These are phyloP conservation scores for Vickermania ingenoplastis DNA, from an alignment of 208 protist genomes.

Conservation along the genomic window DNA sequence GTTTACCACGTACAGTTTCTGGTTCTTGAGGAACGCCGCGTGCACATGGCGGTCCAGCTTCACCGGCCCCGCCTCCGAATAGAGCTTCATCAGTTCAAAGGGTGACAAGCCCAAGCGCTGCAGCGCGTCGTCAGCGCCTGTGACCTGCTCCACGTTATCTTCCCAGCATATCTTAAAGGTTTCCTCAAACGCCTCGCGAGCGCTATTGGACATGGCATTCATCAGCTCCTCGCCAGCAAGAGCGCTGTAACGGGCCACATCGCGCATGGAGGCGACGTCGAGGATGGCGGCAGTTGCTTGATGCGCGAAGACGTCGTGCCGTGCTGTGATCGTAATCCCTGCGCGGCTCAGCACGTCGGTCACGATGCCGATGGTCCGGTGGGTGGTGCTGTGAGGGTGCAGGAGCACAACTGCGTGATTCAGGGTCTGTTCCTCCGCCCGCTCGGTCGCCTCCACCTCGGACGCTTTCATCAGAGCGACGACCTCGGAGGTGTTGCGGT, in stretches of 20 bases:
- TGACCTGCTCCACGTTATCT: slow-evolving; percentile 10
- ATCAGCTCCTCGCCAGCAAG: slow-evolving; percentile 12
- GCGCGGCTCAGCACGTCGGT: slow-evolving; percentile 17
- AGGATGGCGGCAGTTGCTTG: slow-evolving; percentile 18
- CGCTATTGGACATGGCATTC: slow-evolving; percentile 8
- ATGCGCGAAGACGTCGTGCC: slow-evolving; percentile 21
- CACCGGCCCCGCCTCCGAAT: slow-evolving; percentile 15
- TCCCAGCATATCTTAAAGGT: slow-evolving; percentile 20
- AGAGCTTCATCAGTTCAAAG: slow-evolving; percentile 25
- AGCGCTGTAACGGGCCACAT: slow-evolving; percentile 5
- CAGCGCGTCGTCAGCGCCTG: slow-evolving; percentile 34
- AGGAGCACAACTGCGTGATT: slow-evolving; percentile 54
- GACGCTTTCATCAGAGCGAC: slow-evolving; percentile 18
- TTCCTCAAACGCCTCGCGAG: slow-evolving; percentile 19
- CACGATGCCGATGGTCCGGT: slow-evolving; percentile 16
- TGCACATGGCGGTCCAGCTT: slow-evolving; percentile 29
- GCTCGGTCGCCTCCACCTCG: slow-evolving; percentile 16
- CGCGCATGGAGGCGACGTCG: slow-evolving; percentile 12
- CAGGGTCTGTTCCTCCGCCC: slow-evolving; percentile 7
- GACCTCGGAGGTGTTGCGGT: slow-evolving; percentile 32
- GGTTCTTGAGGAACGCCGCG: slow-evolving; percentile 25
- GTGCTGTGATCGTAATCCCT: slow-evolving; percentile 16
- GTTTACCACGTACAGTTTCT: slow-evolving; percentile 60
- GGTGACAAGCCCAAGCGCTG: slow-evolving; percentile 17
- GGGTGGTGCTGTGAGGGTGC: slow-evolving; percentile 31